Conservation (phyloP, 2,329 filamentous ascomycete species). For the Graphilbum fragrans region DNA sequence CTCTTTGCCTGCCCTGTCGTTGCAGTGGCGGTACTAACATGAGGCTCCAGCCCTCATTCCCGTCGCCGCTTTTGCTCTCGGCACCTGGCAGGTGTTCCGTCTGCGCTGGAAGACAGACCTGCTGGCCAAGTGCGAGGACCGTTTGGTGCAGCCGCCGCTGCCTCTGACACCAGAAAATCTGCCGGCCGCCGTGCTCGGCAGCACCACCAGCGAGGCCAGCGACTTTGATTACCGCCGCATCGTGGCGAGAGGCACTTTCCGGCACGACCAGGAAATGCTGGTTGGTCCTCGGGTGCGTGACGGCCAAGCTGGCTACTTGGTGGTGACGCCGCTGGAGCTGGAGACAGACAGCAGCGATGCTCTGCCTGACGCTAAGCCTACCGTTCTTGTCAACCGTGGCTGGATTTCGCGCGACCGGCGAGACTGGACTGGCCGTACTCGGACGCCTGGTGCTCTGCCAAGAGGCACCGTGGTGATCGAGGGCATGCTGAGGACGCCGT, state of each 20-base stretch:
- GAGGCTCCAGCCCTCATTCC: slow-evolving; percentile 72
- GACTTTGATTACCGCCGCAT: slow-evolving; percentile 92
- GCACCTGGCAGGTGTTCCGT: slow-evolving; percentile 90
- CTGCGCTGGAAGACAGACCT: slow-evolving; percentile 90
- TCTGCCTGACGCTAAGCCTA: background rate
- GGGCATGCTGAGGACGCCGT: slow-evolving; percentile 76
- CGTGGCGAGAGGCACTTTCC: slow-evolving; percentile 56
- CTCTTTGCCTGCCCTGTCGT: slow-evolving; percentile 2
- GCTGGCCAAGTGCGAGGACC: slow-evolving; percentile 84
- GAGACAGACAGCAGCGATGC: slow-evolving; percentile 33
- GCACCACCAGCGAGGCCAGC: slow-evolving; percentile 1
- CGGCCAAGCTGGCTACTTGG: slow-evolving; percentile 80
- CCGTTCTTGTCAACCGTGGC: slow-evolving; percentile 73
- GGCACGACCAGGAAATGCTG: slow-evolving; percentile 93
- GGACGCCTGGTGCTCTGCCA: slow-evolving; percentile 54
- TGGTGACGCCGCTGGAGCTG: slow-evolving; percentile 75
- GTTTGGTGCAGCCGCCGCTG: slow-evolving; percentile 71
- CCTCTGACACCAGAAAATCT: slow-evolving; percentile 67
- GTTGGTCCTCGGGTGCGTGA: slow-evolving; percentile 83
- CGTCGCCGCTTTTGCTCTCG: slow-evolving; percentile 77
- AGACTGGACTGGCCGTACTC: slow-evolving; percentile 47
- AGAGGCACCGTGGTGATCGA: slow-evolving; percentile 64
- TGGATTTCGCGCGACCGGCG: slow-evolving; percentile 77
- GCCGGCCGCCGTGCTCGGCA: slow-evolving; percentile 30
- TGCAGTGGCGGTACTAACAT: background rate